These are phyloP conservation scores for Euphorbia pulcherrima DNA, from an alignment of 345 rosid species.

Conservation along the genomic window DNA sequence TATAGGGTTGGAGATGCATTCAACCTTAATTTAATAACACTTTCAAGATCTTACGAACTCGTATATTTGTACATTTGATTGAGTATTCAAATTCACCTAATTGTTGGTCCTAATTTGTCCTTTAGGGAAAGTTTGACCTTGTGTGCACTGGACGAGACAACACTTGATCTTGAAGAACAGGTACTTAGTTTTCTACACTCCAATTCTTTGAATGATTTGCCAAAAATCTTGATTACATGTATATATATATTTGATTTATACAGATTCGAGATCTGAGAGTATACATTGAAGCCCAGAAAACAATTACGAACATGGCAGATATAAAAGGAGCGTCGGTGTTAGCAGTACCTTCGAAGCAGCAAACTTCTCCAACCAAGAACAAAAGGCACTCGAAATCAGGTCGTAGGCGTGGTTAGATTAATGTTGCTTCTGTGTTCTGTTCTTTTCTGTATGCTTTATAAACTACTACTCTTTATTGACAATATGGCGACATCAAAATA, in stretches of 20 bases:
- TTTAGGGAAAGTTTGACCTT: conserved; percentile 46
- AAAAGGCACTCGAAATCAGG: conserved; percentile 47
- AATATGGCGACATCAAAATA: no score
- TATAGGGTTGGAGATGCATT: no score
- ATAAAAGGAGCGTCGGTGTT: conserved; percentile 60
- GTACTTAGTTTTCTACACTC: conserved; percentile 24
- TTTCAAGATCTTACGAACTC: no score
- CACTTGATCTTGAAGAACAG: conserved; percentile 82
- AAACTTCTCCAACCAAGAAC: conserved; percentile 39
- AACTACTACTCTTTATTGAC: no score
- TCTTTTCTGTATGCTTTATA: no score
- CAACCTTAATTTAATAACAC: no score
- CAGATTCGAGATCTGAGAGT: conserved; percentile 82
- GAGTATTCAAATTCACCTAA: not conserved
- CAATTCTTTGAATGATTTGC: not conserved
- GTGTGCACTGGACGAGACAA: conserved; percentile 49
- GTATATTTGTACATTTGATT: not conserved
- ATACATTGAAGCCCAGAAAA: conserved; percentile 73
- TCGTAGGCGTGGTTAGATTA: conserved; percentile 47
- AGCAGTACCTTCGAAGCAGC: conserved; percentile 51
- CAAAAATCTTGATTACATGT: conserved; percentile 5
- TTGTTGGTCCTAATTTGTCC: not conserved
- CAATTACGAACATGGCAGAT: conserved; percentile 47
- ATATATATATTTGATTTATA: not conserved
- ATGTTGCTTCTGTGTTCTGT: no score